Percentiles rank a stretch among this genome's conserved stretches.
Conservation (phyloP, 1,284 basidiomycete genomes). For the Puccinia hordei region DNA sequence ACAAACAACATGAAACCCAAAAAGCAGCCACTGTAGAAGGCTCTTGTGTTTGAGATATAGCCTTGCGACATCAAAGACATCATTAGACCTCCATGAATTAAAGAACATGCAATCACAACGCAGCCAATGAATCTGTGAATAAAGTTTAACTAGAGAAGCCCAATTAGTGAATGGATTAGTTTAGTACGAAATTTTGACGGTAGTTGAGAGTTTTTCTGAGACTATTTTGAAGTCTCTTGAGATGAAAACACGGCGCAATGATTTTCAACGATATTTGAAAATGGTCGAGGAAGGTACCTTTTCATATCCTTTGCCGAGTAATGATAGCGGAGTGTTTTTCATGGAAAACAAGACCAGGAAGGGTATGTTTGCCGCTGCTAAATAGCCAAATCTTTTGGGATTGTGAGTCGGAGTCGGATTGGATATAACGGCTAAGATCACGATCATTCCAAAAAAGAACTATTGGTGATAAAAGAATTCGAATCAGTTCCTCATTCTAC, state of each 20-base stretch:
- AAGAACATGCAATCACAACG: conserved; percentile 29
- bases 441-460: conserved; percentile 37
- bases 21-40: conserved; percentile 39
- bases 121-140: conserved; percentile 40
- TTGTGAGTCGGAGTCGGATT: conserved; percentile 33
- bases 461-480: not conserved
- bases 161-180: not conserved
- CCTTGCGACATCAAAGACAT: conserved; percentile 22
- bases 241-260: not conserved
- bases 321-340: conserved; percentile 45
- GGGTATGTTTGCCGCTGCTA: conserved; percentile 33
- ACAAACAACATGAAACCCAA: conserved; percentile 38
- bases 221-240: not conserved
- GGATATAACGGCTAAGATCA: conserved; percentile 30
- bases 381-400: conserved; percentile 36
- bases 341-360: conserved; percentile 46
- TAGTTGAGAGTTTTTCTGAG: not conserved
- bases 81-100: conserved; percentile 37
- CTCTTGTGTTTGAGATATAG: conserved; percentile 21
- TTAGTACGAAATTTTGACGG: not conserved
- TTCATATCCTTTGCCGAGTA: conserved; percentile 50
- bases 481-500: not conserved
- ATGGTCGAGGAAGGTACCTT: conserved; percentile 23
- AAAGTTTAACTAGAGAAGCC: conserved; percentile 30
- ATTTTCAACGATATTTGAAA: not conserved